Base-by-base conservation (phyloP, 78 protist genomes). In the Dictyostelium intermedium region DNA sequence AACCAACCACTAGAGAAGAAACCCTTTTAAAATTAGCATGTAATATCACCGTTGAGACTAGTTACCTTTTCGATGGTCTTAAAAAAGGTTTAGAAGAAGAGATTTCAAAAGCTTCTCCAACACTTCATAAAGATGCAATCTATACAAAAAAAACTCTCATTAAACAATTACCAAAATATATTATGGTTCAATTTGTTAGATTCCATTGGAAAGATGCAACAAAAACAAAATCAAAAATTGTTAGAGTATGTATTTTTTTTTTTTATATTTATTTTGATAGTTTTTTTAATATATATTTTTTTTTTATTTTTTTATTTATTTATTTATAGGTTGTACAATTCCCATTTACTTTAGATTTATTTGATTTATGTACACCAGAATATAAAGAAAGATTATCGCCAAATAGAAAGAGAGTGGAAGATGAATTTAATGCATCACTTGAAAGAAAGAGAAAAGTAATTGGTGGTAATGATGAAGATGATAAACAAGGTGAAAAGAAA, bases 101-200 rank as follows among this genome's bases (percentile, higher is more conserved):
- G 25, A 18, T 96, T 84, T 87, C 91, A 43, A 97, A 98, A 84
- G 23, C 8, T 50, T 83, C 97, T 7, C 53, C 50, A 34, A 6
- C 87, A 2, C 92, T 97, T 45, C 95, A 83, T 34, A 83, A 92
- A 30, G 84, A 91, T 23, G 98, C 99, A 13, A 25, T 6, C 45
- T 98, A 45, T 85, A 8, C 1, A 3, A 91, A 95, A 86, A 79
- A 27, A 35, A n/a, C 83, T n/a, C n/a, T 6, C 43, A 20, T 98
- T 50, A 14, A 83, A 4, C 77, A 83, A 16, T 95, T 98, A 39
- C 99, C 99, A 25, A 50, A 61, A 14, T 98, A 95, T 83, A 91
- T 98, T 20, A 53, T 76, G 14, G 96, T 98, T 27, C 80, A 98
- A 32, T 85, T 97, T 32, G 99, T 97, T 3, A 91, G 99, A 37